Conservation (phyloP, 2,329 filamentous ascomycete species). For the Didymella pomorum region DNA sequence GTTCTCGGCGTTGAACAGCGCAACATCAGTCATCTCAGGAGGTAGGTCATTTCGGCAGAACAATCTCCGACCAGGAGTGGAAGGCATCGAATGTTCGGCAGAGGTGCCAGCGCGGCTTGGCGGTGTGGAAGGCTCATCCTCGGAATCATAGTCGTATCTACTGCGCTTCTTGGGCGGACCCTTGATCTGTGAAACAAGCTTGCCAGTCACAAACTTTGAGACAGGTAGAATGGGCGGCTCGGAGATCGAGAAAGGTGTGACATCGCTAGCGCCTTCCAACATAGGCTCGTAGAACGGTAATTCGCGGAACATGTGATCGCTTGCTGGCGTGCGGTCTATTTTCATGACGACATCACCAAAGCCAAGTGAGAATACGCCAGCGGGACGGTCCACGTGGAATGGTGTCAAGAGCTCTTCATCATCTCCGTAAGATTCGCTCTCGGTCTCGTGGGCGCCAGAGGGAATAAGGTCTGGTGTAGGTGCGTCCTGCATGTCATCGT, state of each 20-base stretch:
- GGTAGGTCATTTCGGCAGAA: slow-evolving; percentile 61
- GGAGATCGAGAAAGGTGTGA: slow-evolving; percentile 43
- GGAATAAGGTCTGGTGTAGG: slow-evolving; percentile 51
- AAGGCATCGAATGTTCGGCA: slow-evolving; percentile 55
- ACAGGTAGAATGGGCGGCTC: slow-evolving; percentile 74
- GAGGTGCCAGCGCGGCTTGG: slow-evolving; percentile 49
- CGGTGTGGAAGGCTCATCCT: slow-evolving; percentile 62
- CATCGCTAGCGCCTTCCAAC: slow-evolving; percentile 43
- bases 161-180: slow-evolving; percentile 77
- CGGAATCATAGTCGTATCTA: slow-evolving; percentile 81
- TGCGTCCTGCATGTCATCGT: slow-evolving; percentile 50
- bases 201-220: slow-evolving; percentile 85
- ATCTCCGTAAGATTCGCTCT: slow-evolving; percentile 50
- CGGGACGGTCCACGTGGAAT: slow-evolving; percentile 65
- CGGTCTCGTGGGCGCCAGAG: slow-evolving; percentile 49
- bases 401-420: slow-evolving; percentile 54
- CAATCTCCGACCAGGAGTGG: slow-evolving; percentile 50
- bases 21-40: slow-evolving; percentile 78
- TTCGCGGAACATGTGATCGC: slow-evolving; percentile 80
- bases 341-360: slow-evolving; percentile 83
- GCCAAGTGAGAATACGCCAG: slow-evolving; percentile 82
- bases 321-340: slow-evolving; percentile 74
- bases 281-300: slow-evolving; percentile 75
- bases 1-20: slow-evolving; percentile 88
- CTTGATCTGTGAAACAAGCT: slow-evolving; percentile 73